Conservation (phyloP, 202 grass and related monocot genomes). For the Saccharum hybrid region DNA sequence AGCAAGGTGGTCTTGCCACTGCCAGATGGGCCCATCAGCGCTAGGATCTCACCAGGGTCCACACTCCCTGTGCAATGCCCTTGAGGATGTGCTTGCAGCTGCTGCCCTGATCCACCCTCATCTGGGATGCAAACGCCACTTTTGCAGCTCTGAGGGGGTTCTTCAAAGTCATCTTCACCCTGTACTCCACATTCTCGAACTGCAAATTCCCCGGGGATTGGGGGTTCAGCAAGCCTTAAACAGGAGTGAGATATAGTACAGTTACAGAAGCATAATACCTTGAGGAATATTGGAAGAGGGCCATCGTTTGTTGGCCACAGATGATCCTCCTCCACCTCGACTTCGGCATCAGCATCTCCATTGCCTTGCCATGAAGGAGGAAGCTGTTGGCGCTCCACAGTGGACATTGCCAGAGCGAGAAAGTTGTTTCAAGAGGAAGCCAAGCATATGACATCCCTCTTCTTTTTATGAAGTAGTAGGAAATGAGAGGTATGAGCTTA, state of each 20-base stretch:
- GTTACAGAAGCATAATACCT: constrained; percentile 40
- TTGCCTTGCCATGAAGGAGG: constrained; percentile 36
- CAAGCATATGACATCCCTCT: constrained; percentile 2
- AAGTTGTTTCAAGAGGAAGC: constrained; percentile 42
- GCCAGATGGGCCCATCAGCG: constrained; percentile 89
- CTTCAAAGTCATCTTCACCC: neutral
- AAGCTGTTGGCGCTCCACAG: neutral
- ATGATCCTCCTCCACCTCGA: constrained; percentile 51
- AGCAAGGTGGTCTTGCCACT: constrained; percentile 92
- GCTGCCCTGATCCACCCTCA: constrained; percentile 59
- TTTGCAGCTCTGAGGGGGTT: too few species aligned
- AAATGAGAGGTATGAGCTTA: constrained; percentile 32
- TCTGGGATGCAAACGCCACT: too few species aligned
- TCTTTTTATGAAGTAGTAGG: constrained; percentile 22
- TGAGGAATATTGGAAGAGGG: constrained; percentile 82
- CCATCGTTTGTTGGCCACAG: constrained; percentile 58
- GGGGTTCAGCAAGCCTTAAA: neutral
- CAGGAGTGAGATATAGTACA: neutral
- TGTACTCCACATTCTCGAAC: constrained; percentile 97
- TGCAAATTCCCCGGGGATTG: constrained; percentile 20
- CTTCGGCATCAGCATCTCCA: constrained; percentile 40
- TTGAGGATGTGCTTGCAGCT: constrained; percentile 80
- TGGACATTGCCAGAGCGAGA: constrained; percentile 28
- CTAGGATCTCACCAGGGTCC: constrained; percentile 81
- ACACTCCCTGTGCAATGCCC: constrained; percentile 78